Base-by-base conservation (phyloP, 2,329 filamentous ascomycete species). In the Mollisiaceae sp. region DNA sequence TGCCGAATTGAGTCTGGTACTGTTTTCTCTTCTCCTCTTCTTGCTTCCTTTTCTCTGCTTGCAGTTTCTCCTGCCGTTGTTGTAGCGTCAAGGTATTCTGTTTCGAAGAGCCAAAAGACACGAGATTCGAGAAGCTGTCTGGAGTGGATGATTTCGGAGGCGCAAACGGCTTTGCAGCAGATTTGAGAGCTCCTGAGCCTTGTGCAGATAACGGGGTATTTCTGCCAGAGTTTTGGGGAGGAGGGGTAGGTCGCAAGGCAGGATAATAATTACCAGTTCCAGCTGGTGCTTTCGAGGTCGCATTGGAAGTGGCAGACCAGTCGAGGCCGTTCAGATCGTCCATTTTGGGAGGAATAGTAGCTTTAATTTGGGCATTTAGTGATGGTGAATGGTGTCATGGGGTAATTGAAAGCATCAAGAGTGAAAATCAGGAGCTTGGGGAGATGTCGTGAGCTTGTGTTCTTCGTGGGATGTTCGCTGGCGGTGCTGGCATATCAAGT, bases 71-170 rank as follows among this genome's bases (percentile, higher is more conserved):
- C 77, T 92, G 91, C 73, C 93, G 89, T 77, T 97, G 92, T 70
- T 91, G 86, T 70, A 97, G 79, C 67, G 87, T 90, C 18, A 97
- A 82, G 69, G 91, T 95, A 77, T 88, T 90, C 36, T 84, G 86
- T 62, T 77, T 77, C 52, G 80, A 79, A 36, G 84, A 78, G 57
- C 85, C 85, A 73, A 90, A 88, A 70, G 84, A 88, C 67, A 93
- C 82, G 60, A 95, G 81, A 73, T 89, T 91, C 74, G 91, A 91
- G 79, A 95, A 95, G 80, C 90, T 93, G 75, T 95, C 92, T 65
- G 80, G 70, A 14, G 82, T 78, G 3, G 78, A 72, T 75, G 78
- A 69, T 81, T 88, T 77, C 77, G 78, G 64, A 68, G 78, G 65
- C 70, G 78, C 73, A 69, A 79, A 78, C 1, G 71, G 60, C 62